These are phyloP conservation scores for Asterella californica DNA, from an alignment of 225 moss, liverwort and hornwort genomes.

Conservation along the genomic window DNA sequence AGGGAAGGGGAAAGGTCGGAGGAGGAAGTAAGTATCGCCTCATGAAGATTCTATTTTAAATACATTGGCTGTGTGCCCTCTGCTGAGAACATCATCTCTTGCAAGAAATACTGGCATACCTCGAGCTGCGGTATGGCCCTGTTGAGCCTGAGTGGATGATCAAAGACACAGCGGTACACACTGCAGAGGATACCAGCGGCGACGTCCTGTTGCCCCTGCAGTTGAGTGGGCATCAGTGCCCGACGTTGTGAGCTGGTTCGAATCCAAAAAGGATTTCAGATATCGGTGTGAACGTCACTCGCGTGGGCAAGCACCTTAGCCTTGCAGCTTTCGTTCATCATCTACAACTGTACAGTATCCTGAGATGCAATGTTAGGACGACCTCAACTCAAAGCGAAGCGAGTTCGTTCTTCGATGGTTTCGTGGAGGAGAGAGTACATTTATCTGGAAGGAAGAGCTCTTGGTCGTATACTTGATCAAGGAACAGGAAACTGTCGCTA, in stretches of 20 bases:
- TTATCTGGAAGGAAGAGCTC: background rate
- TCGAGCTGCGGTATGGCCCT: background rate
- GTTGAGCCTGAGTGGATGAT: background rate
- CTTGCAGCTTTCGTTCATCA: background rate
- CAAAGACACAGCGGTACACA: background rate
- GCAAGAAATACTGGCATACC: background rate
- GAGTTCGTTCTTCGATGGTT: background rate
- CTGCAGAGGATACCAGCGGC: background rate
- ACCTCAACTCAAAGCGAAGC: background rate
- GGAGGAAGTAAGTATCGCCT: conserved; percentile 21
- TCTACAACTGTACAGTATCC: background rate
- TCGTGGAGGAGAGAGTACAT: background rate
- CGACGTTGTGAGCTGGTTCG: background rate
- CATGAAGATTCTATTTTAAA: background rate
- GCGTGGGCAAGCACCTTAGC: background rate
- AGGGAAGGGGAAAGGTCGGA: conserved; percentile 77
- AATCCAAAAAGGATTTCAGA: background rate
- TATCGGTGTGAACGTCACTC: background rate
- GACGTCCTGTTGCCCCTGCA: background rate
- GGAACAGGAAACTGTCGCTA: background rate
- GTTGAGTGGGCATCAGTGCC: background rate
- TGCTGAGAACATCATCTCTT: background rate
- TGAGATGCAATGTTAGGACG: background rate
- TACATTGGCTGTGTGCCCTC: background rate
- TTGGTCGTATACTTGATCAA: background rate